Percentiles rank a stretch among this genome's conserved stretches.
Conservation (phyloP, 257 asterid species). For the Marsdenia floribunda region DNA sequence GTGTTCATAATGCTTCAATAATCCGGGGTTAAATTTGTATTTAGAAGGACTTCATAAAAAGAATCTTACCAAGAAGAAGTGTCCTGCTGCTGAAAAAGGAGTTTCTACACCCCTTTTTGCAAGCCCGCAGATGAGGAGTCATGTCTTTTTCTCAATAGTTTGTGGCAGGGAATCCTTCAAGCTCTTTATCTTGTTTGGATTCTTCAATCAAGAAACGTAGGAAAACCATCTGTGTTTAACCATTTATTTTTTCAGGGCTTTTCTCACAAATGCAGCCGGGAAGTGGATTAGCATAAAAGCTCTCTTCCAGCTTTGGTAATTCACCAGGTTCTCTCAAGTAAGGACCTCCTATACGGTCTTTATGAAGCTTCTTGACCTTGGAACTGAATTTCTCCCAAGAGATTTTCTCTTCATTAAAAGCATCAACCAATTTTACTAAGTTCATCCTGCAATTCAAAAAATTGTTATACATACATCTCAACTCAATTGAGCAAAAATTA, state of each 20-base stretch:
- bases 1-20: not conserved
- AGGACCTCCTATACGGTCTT: slow-evolving; percentile 73
- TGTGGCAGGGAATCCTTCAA: not conserved
- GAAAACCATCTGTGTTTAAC: not conserved
- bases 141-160: not conserved
- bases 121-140: not conserved
- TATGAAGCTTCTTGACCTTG: slow-evolving; percentile 67
- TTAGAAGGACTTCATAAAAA: not conserved
- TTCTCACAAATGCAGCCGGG: slow-evolving; percentile 89
- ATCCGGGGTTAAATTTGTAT: not conserved
- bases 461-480: not conserved
- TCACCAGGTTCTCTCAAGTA: slow-evolving; percentile 76
- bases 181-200: not conserved
- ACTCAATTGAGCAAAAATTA: not conserved
- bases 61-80: not conserved
- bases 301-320: slow-evolving; percentile 89
- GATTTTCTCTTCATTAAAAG: slow-evolving; percentile 61
- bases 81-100: not conserved
- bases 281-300: slow-evolving; percentile 86
- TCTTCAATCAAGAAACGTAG: not conserved
- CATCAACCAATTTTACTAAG: slow-evolving; percentile 77
- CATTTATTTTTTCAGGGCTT: slow-evolving; percentile 28
- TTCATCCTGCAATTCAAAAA: slow-evolving; percentile 48
- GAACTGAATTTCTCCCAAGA: slow-evolving; percentile 81
- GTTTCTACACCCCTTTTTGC: not conserved